Conservation (phyloP, 148 eudicot genomes). For the Persicaria tinctoria region DNA sequence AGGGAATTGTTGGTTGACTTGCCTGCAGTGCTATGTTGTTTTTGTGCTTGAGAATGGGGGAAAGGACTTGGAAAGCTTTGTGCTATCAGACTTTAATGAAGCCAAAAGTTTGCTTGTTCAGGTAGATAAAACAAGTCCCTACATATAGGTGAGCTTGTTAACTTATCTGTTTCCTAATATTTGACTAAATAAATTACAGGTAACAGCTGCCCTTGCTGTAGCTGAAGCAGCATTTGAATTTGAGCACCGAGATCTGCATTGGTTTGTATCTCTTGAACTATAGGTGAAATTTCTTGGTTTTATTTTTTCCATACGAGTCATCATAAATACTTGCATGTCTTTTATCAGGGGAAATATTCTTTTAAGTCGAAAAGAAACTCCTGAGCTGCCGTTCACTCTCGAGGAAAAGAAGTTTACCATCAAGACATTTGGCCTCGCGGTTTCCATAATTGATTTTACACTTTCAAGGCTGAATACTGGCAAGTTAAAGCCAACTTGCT, state of each 20-base stretch:
- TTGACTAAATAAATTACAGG: slow-evolving; percentile 34
- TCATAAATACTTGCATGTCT: slow-evolving; percentile 5
- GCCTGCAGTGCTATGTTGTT: slow-evolving; percentile 61
- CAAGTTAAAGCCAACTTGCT: slow-evolving; percentile 14
- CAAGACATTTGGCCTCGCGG: slow-evolving; percentile 53
- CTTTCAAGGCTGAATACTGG: slow-evolving; percentile 94
- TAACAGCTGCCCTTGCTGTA: slow-evolving; percentile 80
- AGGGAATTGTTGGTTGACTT: not conserved
- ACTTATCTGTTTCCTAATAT: not conserved
- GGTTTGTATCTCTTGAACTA: slow-evolving; percentile 34
- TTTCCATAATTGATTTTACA: slow-evolving; percentile 90
- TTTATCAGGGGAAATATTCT: slow-evolving; percentile 83
- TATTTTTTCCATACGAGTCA: not conserved
- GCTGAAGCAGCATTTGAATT: slow-evolving; percentile 94
- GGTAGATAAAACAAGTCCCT: slow-evolving; percentile 23
- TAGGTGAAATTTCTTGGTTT: not conserved
- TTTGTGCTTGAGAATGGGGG: slow-evolving; percentile 93
- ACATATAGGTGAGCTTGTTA: not conserved
- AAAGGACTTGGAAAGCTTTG: slow-evolving; percentile 86
- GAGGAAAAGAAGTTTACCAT: slow-evolving; percentile 49
- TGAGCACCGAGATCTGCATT: slow-evolving; percentile 95
- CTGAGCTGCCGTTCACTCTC: slow-evolving; percentile 46
- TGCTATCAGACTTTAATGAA: slow-evolving; percentile 70
- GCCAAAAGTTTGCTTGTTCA: slow-evolving; percentile 79
- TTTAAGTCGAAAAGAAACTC: slow-evolving; percentile 54